A percentile compares a stretch with the other conserved stretches of the same genome.
Evolutionary conservation across 163 green algal species (phyloP).

Genomic region (Scenedesmus sp.): DNA sequence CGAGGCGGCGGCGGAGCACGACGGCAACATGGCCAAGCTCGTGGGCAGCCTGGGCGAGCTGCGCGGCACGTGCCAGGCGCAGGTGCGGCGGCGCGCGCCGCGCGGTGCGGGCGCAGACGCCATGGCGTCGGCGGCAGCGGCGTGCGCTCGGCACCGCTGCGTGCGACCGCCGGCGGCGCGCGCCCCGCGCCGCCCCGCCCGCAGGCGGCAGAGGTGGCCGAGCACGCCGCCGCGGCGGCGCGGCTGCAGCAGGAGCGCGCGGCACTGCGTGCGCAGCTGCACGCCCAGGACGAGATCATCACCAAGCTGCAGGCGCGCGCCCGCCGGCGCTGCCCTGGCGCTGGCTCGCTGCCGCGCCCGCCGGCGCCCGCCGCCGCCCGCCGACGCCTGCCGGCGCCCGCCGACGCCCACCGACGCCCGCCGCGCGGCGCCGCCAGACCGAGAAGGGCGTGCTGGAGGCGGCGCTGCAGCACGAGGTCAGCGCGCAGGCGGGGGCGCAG

Average conservation of each 20-base stretch:
- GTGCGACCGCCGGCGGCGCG: too few relatives aligned
- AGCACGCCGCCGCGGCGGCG: not conserved
- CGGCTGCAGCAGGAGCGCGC: constrained; percentile 11
- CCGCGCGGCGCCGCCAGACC: not conserved
- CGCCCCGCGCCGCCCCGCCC: too few relatives aligned
- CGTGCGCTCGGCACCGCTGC: too few relatives aligned
- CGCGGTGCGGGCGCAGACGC: too few relatives aligned
- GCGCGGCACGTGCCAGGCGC: constrained; percentile 16
- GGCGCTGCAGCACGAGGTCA: constrained; percentile 38
- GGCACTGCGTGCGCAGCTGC: not conserved
- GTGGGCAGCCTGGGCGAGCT: constrained; percentile 33
- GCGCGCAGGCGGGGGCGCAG: constrained; percentile 28
- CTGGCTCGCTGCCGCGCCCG: not conserved
- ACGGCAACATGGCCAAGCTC: constrained; percentile 26
- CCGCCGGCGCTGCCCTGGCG: not conserved
- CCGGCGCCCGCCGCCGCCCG: not conserved
- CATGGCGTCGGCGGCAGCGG: too few relatives aligned
- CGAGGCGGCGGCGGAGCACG: constrained; percentile 14
- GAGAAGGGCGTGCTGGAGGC: constrained; percentile 33
- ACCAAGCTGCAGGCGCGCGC: constrained; percentile 31
- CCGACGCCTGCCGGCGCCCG: not conserved
- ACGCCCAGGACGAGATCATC: not conserved
- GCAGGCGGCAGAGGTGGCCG: constrained; percentile 30
- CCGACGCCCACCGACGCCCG: too few relatives aligned
- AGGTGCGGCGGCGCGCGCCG: too few relatives aligned